Evolutionary conservation across 208 protist species (phyloP), one percentile per base, ranked within the genome.

Genomic region (Trypanosoma theileri): DNA sequence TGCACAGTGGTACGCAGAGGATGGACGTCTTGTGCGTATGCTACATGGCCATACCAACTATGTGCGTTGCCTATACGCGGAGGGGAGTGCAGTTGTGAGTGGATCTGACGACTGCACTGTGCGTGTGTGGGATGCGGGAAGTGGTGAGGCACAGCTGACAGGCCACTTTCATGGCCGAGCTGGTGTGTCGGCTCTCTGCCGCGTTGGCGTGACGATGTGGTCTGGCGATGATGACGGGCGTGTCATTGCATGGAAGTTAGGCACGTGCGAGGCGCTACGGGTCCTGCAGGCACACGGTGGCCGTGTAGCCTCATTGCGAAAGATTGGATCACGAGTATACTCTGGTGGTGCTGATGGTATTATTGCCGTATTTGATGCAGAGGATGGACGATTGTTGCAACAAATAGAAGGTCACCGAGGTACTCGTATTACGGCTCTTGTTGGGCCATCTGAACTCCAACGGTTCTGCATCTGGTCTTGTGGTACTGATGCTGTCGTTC

Each of bases 391-490:
- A 44, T 69, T 94, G 59, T 52, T 92, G 46, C 77, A 88, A 58
- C 80, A 72, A 50, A 58, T 96, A 11, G 69, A 74, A 31, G 84
- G 89, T 56, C 84, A 91, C 46, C 45, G 71, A 0, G 69, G 73
- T 10, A 81, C 76, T 24, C 85, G 80, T 76, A 75, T 92, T 24
- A 83, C 73, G 8, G 48, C 73, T 35, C 67, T 93, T 46, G 66
- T 75, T 52, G 84, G 74, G 65, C 71, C 86, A 6, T 62, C 86
- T 2, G 69, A 89, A 70, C 77, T 95, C 11, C 77, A 81, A 8
- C 84, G 89, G 22, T 92, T 89, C 44, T 85, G 92, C 13, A 73
- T 95, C 45, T 95, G 90, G 88, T 92, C 87, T n/a, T 80, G 83
- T 26, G 85, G 75, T 57, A 53, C 84, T 0, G 77, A 91, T 46